These are phyloP conservation scores for Iris macrosiphon DNA, from an alignment of 106 monocot genomes.

Conservation along the genomic window DNA sequence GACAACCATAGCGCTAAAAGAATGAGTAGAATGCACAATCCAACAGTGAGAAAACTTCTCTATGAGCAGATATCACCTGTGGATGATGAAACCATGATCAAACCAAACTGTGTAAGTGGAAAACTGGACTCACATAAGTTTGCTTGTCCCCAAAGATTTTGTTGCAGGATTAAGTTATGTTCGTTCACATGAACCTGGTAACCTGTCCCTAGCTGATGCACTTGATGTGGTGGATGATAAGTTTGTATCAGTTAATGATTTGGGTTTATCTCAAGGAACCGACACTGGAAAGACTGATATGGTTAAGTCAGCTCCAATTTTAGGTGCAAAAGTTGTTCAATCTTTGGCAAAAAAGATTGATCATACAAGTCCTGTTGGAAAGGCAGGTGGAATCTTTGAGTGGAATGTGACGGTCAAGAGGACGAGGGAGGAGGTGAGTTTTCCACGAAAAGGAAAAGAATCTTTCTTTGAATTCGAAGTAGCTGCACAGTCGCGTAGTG, in stretches of 20 bases:
- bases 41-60: constrained; percentile 43
- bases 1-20: too few species aligned
- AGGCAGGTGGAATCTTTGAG: constrained; percentile 46
- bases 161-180: constrained; percentile 63
- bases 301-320: constrained; percentile 27
- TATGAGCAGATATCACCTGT: constrained; percentile 20
- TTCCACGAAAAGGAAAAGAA: constrained; percentile 50
- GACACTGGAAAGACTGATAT: constrained; percentile 12
- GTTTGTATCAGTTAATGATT: constrained; percentile 46
- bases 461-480: constrained; percentile 26
- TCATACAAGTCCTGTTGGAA: constrained; percentile 38
- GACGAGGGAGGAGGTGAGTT: constrained; percentile 91
- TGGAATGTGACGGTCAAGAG: constrained; percentile 77
- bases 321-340: constrained; percentile 33
- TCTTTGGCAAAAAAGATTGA: constrained; percentile 29
- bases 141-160: constrained; percentile 5
- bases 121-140: constrained; percentile 2
- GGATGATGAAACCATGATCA: constrained; percentile 16
- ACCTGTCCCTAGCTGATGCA: constrained; percentile 76
- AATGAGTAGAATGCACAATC: constrained; percentile 14
- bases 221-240: constrained; percentile 69
- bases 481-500: constrained; percentile 15
- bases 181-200: constrained; percentile 75
- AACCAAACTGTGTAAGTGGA: background rate
- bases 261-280: constrained; percentile 36